phyloP scores from a whole-genome alignment of 2,329 filamentous ascomycete genomes.

The Mycosphaerella arachidis region DNA sequence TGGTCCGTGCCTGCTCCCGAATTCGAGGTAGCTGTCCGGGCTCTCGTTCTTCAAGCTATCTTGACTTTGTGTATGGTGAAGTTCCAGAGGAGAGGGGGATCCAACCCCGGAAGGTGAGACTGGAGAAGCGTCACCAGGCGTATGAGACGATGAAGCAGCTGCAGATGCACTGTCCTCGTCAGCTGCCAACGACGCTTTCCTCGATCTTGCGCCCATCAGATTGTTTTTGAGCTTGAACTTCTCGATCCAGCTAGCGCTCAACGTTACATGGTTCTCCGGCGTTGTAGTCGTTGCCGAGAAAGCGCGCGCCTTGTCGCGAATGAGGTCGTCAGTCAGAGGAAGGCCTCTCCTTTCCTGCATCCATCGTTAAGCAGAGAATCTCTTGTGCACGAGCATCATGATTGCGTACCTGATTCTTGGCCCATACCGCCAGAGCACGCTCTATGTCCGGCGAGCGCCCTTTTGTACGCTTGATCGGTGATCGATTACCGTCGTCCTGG shows the following conservation, averaged over 20 bases:
- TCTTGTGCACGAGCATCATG: not conserved
- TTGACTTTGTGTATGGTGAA: conserved; percentile 59
- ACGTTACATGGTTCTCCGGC: conserved; percentile 66
- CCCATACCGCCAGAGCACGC: conserved; percentile 81
- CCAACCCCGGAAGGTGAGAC: conserved; percentile 63
- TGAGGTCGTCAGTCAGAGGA: conserved; percentile 70
- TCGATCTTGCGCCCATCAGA: conserved; percentile 50
- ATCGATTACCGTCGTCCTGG: conserved; percentile 71
- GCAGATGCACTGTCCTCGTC: conserved; percentile 66
- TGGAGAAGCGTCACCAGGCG: conserved; percentile 63
- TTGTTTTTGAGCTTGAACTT: conserved; percentile 92
- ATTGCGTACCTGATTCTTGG: conserved; percentile 54
- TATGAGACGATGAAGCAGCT: conserved; percentile 55
- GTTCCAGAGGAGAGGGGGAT: conserved; percentile 65
- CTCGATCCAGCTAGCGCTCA: conserved; percentile 78
- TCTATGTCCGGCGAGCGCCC: conserved; percentile 89
- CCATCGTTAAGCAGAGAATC: conserved; percentile 5
- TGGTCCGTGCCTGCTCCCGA: conserved; percentile 57
- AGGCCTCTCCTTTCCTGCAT: conserved; percentile 67
- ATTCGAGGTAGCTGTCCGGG: conserved; percentile 56
- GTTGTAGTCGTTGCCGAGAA: conserved; percentile 64
- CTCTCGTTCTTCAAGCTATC: conserved; percentile 62
- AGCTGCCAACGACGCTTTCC: conserved; percentile 52
- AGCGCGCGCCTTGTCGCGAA: conserved; percentile 76
- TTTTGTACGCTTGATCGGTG: conserved; percentile 76